Evolutionary conservation across 176 grass and related monocot genomes (phyloP), one percentile per base, ranked within the genome.

Genomic region (Ensete glaucum): DNA sequence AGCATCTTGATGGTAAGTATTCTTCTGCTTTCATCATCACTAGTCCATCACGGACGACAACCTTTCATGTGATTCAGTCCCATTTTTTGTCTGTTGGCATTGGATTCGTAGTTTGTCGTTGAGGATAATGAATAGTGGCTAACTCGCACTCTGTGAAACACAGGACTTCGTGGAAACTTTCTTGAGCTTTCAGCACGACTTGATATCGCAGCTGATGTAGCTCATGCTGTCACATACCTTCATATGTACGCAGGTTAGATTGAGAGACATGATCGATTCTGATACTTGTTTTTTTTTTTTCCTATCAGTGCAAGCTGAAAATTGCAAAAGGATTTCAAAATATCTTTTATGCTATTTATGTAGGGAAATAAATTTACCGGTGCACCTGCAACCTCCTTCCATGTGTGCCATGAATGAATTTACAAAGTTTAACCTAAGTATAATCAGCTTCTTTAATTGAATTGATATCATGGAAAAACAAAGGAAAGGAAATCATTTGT

Each of bases 191-290:
- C 68, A 11, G 71, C 85, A 1, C 64, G 95, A 12, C 88, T 98
- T 0, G 95, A 98, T 60, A 82, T 98, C 52, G 90, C 88, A 85
- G 91, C 87, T 70, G 95, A 98, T 73, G 90, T 98, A 1, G 90
- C 95, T 17, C 95, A 98, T 88, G 95, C 82, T 11, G 76, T 94
- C 14, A 98, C 95, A 17, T 93, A 98, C 83, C 95, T 98, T 1
- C 95, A 98, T 82, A 94, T 87, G 83, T 98, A 93, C 80, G 63
- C 90, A 0, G 85, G 85, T 87, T 83, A 76, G 5, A 48, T 62
- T 53, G 19, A 53, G 11, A 21, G 2, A 34, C 9, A 54, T 24
- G 26, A 64, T 4, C 16, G 34, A 24, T 9, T 51, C 14, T 14
- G 2, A n/a, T 29, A 75, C 3, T 20, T 59, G 9, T 34, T 64